Base-by-base conservation (phyloP, 352 stramenopile genomes). In the Phytophthora cajani region DNA sequence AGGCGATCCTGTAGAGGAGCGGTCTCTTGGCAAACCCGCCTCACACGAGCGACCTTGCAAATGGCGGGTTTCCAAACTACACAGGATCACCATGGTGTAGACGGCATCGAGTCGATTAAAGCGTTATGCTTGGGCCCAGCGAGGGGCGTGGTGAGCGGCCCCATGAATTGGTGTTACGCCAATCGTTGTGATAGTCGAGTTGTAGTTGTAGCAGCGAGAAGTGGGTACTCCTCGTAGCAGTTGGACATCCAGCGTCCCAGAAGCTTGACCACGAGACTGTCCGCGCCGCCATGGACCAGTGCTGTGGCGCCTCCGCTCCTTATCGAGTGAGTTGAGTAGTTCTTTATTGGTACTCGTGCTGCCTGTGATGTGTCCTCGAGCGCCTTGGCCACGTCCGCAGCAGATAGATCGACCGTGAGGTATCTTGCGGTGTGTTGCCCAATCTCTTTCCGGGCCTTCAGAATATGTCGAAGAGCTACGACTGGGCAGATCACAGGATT, bases 401-500 rank as follows among this genome's bases (percentile, higher is more conserved):
- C 32, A 11, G 32, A 38, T 27, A 27, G 23, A 27, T 27, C 23
- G 23, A 27, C 23, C 32, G 32, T 38, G 32, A 38, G 32, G 32
- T 38, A 38, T 38, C 10, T 11, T 8, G 8, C 10, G 32, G 2
- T 21, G 10, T 14, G 27, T 33, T n/a, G 25, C 16, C 5, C 27
- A 54, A 8, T 33, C 25, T 1, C 17, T 58, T 5, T 32, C 23
- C 23, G 23, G 16, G 49, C 38, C 16, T 46, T 10, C 5, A 47
- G 14, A 16, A 71, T 49, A 3, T 65, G 56, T 14, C 36, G 44
- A 4, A 62, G 25, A 0, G 27, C 36, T 21, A 16, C 8, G 6
- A 79, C 64, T 12, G 71, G 74, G n/a, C 58, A 74, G 0, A 77
- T 25, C 1, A n/a, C 12, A 12, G 27, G 5, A 10, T 71, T 55